phyloP scores from a whole-genome alignment of 2,329 filamentous ascomycete species.

The Trichothecium roseum region DNA sequence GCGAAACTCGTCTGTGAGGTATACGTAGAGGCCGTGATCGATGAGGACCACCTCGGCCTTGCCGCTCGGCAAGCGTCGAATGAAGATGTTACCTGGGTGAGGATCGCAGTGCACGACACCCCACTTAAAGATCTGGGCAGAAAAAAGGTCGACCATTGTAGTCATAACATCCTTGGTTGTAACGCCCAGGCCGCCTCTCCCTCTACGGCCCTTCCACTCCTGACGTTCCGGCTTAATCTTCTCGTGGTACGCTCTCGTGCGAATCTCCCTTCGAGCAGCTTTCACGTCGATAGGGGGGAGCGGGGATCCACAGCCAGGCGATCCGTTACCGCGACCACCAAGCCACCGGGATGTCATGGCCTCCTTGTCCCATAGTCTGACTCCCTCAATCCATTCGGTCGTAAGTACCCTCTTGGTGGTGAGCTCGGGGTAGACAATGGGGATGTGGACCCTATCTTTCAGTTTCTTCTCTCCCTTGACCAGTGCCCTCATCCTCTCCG shows the following conservation, averaged over 20 bases:
- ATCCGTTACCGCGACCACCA: slow-evolving; percentile 65
- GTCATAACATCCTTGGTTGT: slow-evolving; percentile 83
- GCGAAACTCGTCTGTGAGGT: slow-evolving; percentile 74
- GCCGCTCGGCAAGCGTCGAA: slow-evolving; percentile 75
- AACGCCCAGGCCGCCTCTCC: slow-evolving; percentile 74
- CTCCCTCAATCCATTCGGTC: slow-evolving; percentile 95
- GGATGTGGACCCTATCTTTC: slow-evolving; percentile 76
- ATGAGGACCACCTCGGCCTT: slow-evolving; percentile 85
- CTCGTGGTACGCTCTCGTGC: slow-evolving; percentile 42
- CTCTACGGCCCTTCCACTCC: slow-evolving; percentile 63
- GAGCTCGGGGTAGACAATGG: slow-evolving; percentile 72
- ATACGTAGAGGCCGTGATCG: slow-evolving; percentile 93
- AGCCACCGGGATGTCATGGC: slow-evolving; percentile 68
- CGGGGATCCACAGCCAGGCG: slow-evolving; percentile 63
- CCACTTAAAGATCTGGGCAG: slow-evolving; percentile 97
- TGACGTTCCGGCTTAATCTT: slow-evolving; percentile 71
- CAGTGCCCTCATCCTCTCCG: slow-evolving; percentile 69
- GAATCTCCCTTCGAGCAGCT: slow-evolving; percentile 31
- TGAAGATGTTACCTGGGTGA: slow-evolving; percentile 94
- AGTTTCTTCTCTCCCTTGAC: slow-evolving; percentile 68
- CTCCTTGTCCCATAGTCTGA: slow-evolving; percentile 85
- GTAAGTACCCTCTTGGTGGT: slow-evolving; percentile 79
- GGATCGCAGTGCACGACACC: slow-evolving; percentile 93
- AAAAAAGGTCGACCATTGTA: slow-evolving; percentile 92
- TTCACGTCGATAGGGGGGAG: slow-evolving; percentile 42